Evolutionary conservation across 805 yeast genomes (phyloP), one percentile per base, ranked within the genome.

Genomic region (Lipomyces oligophaga): DNA sequence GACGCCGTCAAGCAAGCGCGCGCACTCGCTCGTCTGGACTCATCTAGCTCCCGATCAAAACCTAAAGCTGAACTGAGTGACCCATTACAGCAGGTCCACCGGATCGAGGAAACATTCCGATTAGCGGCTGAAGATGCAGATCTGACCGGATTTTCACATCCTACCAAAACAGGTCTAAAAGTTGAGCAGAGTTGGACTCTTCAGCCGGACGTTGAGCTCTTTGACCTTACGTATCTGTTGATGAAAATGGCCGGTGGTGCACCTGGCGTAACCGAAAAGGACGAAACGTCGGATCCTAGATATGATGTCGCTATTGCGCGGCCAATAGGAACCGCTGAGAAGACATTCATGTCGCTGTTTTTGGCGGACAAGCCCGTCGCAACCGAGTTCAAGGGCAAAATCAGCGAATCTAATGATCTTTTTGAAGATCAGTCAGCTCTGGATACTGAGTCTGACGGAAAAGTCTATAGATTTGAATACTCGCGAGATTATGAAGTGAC

Each of bases 161-260:
- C 98, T 26, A 74, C 76, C 22, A 86, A 81, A 68, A 82, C 76
- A 60, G 71, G 77, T 46, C 67, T 87, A 41, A 80, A 74, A 44
- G 95, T 96, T 0, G 88, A 81, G 18, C 75, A 73, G 49, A 73
- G 87, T 1, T 85, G 88, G 86, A 81, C 83, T 21, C 69, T 93
- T 22, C 69, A 89, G 52, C 98, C 98, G 5, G 97, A 93, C 65
- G 80, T 93, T 7, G 80, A 90, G n/a, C 77, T 85, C 74, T 73
- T 87, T 76, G 98, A 93, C 66, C 81, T 85, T 57, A 77, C 74
- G 42, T 87, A 75, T 60, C 69, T 78, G 59, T 72, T 79, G 26
- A 68, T 86, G 34, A 84, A 81, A 63, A 77, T 85, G 57, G 61
- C 72, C 3, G 80, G 81, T 3, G 71, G 79, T 8, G 49, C 75